Base-by-base conservation (phyloP, 345 rosid species). In the Aquilaria sinensis region DNA sequence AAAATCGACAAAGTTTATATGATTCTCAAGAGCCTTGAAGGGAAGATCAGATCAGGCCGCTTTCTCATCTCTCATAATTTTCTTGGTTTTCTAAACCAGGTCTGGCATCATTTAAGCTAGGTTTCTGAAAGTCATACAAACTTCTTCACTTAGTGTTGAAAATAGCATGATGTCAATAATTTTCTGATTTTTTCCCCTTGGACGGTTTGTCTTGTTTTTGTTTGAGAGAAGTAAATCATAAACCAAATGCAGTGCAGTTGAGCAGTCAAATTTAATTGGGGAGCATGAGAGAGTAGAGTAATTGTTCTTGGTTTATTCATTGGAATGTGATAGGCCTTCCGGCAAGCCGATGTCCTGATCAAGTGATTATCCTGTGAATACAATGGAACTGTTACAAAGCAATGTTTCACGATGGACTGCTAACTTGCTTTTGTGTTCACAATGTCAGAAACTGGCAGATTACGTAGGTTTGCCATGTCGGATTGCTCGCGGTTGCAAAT, bases 401-500 rank as follows among this genome's bases (percentile, higher is more conserved):
- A 8, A 2, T 50, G 23, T 65, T 46, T 57, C 34, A 11, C 15
- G 43, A 46, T 55, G 51, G 51, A 59, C 43, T 12, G 51, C 60
- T 58, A 55, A 75, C 34, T 23, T 34, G 52, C 14, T 64, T 9
- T 63, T 14, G 23, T 64, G 43, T 67, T 74, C 52, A 43, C 30
- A 49, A 61, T 0, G 82, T 79, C 92, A 93, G 98, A 93, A 87
- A 81, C 78, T 93, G 87, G 98, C 98, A 30, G 98, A 93, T 67
- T 77, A 62, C 71, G 83, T 93, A 63, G 98, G 98, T 51, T 82
- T 93, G 77, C 98, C 98, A 14, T 93, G 98, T 72, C 87, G 98
- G 77, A 93, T 93, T 58, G 98, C 98, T 75, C 81, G 81, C 63
- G 98, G 98, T 60, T 93, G 98, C 87, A 88, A 64, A 72, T 90